Evolutionary conservation across 139 green algal species (phyloP), one percentile per base, ranked within the genome.

Genomic region (Mychonastes homosphaera): DNA sequence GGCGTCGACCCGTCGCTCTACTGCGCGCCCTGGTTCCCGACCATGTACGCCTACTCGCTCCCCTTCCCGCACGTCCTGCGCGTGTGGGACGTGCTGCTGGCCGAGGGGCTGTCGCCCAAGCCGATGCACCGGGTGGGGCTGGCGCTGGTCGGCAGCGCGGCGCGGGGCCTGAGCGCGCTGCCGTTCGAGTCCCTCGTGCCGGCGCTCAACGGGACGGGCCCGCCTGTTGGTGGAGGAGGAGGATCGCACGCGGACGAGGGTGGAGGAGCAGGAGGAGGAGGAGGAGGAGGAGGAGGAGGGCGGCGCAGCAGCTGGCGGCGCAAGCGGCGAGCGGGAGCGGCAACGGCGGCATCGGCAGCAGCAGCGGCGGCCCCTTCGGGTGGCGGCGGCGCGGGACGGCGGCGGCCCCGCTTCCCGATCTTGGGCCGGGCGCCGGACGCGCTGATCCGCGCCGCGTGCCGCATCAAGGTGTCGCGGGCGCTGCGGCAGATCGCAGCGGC

Each of bases 11-110:
- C 76, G 0, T 73, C 44, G 53, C 87, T 95, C 80, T 95, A 78
- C 62, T 82, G 71, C 62, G 82, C 67, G 23, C 80, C 92, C 70
- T 95, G 86, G 86, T 95, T 95, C 75, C 88, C 91, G 64, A 94
- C 86, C 21, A 58, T 89, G 5, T 95, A 88, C 65, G 70, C 81
- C 8, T 95, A 95, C 74, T 79, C 57, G 23, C 68, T 95, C 56
- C 86, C 85, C 15, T 89, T 95, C 52, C 59, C 72, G 30, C 75
- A 90, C 63, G 74, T 91, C 54, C 65, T 92, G 53, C 65, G 86
- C 12, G 65, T 92, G 27, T 93, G 85, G 85, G 85, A 93, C 61
- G 56, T 89, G 6, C 87, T 91, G 44, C 50, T 93, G 53, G 66
- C 81, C 18, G 84, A 92, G 72, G 84, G 80, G 4, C 50, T 69